Evolutionary conservation across 306 rosid genomes (phyloP).

Genomic region (Cucumis melo): DNA sequence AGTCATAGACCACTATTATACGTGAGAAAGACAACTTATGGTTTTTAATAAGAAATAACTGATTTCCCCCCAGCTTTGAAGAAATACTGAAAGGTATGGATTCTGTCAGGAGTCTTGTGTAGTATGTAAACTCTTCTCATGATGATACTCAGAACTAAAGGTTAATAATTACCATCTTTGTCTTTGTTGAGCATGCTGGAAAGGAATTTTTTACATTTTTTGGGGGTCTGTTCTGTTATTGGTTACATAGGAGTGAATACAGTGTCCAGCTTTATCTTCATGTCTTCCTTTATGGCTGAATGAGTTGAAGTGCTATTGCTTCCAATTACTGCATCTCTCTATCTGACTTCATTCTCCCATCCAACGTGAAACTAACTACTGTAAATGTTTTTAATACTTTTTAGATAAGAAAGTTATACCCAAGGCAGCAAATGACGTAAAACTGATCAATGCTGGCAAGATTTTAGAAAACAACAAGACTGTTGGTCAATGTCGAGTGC

Average conservation of each 20-base stretch:
- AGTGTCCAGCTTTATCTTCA: neutral
- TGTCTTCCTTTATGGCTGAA: neutral
- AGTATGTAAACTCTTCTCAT: neutral
- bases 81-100: neutral
- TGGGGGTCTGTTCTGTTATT: neutral
- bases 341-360: neutral
- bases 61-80: neutral
- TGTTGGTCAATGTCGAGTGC: constrained; percentile 76
- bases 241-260: neutral
- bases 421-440: constrained; percentile 71
- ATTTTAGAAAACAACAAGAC: constrained; percentile 87
- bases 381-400: constrained; percentile 7
- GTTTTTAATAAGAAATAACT: neutral
- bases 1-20: neutral
- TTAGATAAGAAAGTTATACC: constrained; percentile 68
- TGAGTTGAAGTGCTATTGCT: neutral
- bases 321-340: neutral
- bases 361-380: constrained; percentile 7
- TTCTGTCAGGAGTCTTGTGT: neutral
- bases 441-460: constrained; percentile 73
- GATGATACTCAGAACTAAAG: neutral
- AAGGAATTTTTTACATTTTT: neutral
- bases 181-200: neutral
- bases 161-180: neutral
- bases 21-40: neutral